phyloP scores from a whole-genome alignment of 768 basidiomycete genomes.

The Amanita jacksonii region DNA sequence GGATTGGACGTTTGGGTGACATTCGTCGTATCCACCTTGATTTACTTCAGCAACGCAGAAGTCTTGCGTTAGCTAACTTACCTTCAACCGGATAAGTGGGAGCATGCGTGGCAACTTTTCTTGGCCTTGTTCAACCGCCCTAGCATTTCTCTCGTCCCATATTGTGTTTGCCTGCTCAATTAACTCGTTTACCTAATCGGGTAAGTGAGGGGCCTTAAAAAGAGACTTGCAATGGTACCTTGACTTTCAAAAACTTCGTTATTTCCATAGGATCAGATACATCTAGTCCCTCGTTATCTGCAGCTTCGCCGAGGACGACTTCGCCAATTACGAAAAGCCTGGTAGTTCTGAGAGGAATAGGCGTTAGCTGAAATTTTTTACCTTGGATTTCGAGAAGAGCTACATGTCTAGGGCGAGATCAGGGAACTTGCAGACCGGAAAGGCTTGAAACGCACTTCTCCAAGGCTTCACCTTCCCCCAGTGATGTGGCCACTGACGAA shows the following conservation, averaged over 20 bases:
- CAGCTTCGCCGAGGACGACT: conserved; percentile 61
- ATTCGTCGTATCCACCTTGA: conserved; percentile 84
- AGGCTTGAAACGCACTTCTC: conserved; percentile 56
- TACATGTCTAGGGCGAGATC: conserved; percentile 58
- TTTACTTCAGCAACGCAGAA: background rate
- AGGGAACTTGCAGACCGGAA: background rate
- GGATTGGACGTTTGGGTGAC: conserved; percentile 92
- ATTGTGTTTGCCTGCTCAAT: conserved; percentile 69
- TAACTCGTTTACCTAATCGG: conserved; percentile 58
- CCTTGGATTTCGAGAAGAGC: conserved; percentile 83
- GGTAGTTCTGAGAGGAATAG: conserved; percentile 83
- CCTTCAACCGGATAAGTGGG: conserved; percentile 82
- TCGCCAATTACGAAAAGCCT: conserved; percentile 91
- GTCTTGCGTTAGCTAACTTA: conserved; percentile 16
- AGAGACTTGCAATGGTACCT: conserved; percentile 30
- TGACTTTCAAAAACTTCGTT: conserved; percentile 65
- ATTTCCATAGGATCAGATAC: conserved; percentile 77
- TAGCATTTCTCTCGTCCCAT: conserved; percentile 69
- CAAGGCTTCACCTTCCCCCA: conserved; percentile 87
- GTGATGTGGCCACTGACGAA: conserved; percentile 87
- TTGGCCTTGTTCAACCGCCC: conserved; percentile 52
- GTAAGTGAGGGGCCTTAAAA: background rate
- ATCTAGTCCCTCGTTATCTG: conserved; percentile 70
- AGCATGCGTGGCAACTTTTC: conserved; percentile 62
- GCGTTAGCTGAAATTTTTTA: conserved; percentile 78